Base-by-base conservation (phyloP, 805 yeast species). In the Starmerella bombi region DNA sequence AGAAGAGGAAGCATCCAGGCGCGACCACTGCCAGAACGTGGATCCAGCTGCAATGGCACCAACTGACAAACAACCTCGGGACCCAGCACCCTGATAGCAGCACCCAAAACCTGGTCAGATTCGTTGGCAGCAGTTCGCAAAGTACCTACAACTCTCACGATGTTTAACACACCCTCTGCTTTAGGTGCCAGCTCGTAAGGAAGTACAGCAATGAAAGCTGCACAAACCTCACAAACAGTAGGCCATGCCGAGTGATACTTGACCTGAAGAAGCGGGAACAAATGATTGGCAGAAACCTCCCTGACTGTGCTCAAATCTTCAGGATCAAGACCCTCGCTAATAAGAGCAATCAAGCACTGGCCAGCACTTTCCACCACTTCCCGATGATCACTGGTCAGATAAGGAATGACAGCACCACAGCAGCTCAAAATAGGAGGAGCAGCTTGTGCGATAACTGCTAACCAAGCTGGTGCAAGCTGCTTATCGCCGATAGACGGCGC, bases 1-100 rank as follows among this genome's bases (percentile, higher is more conserved):
- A 91, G 69, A 25, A 91, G 58, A 9, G 98, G 98, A 49, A 91
- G 69, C 52, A 91, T 56, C 96, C 97, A 91, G 34, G 96, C 96
- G 57, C 97, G 74, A 34, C 96, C 96, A n/a, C 77, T 70, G 32
- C 69, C 67, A 25, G 63, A 60, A 2, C 48, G 58, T 4, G 78
- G 73, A 34, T 70, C 69, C 52, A 91, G 67, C 55, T 88, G 84
- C 54, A 91, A 66, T 5, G 99, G 97, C 25, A 91, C 66, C 4
- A 71, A 64, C 34, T 72, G 60, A 16, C 43, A 41, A 2, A 91
- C 91, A 10, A 68, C 73, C 51, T 80, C 93, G 8, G 97, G 95
- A 2, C 98, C 98, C 58, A 86, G 60, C 4, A 79, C 72, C 2
- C 80, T 59, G 41, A 91, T 75, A 1, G 93, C 85, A 25, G 84